Evolutionary conservation across 805 yeast species (phyloP), one percentile per base, ranked within the genome.

Genomic region (Wickerhamomyces strasburgensis): DNA sequence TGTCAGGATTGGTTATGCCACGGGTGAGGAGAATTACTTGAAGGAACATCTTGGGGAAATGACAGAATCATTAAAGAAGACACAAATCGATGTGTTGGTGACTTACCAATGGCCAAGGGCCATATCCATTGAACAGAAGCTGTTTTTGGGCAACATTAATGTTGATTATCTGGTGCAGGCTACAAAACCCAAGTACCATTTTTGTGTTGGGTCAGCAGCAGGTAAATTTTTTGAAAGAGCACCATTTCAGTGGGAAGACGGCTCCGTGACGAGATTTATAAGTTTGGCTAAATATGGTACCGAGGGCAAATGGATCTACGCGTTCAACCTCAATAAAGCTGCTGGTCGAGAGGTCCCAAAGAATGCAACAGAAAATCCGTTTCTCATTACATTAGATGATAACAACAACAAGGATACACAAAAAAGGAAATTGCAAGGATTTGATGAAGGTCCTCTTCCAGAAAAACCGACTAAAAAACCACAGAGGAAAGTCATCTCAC

Each of bases 221-320:
- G 76, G 78, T 1, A 61, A 62, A 27, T 76, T 68, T 49, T 61
- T 65, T 43, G 87, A 84, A 48, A 60, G 74, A 40, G 53, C 61
- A 16, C 78, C 86, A 1, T 78, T 84, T 51, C 46, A 62, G 35
- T 80, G 86, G 86, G 57, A 58, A 14, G 65, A 62, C 3, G 28
- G 59, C 0, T 50, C 66, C 11, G 51, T 69, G 2, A 74, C 87
- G 0, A 64, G 94, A 35, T 81, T 82, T 48, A 70, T 85, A 13
- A 78, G 87, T 52, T 54, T 85, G 33, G 83, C 76, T 0, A 65
- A 67, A 33, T 81, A 68, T 54, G 82, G 79, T 0, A 62, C 72
- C 3, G 66, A 67, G 8, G 69, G 63, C 3, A 73, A 72, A 53
- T 86, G 90, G 89, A 80, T 77, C 43, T 86, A 85, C 61, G 95